These are phyloP conservation scores for Triticum monococcum DNA, from an alignment of 176 grass and related monocot genomes.

Conservation along the genomic window DNA sequence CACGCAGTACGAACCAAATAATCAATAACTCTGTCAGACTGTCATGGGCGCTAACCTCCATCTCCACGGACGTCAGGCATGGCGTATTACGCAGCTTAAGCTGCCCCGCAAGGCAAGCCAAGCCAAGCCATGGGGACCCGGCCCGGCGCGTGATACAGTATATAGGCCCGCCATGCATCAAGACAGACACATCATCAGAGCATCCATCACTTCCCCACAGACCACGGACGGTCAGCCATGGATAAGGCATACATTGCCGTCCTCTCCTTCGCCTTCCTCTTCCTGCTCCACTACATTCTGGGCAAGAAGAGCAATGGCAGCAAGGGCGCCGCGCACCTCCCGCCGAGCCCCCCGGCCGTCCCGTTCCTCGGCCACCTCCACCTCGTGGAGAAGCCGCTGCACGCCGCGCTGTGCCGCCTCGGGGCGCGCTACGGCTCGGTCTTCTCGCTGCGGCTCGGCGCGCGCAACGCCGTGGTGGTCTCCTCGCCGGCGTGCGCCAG, in stretches of 20 bases:
- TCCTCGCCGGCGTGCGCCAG: constrained; percentile 28
- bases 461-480: constrained; percentile 45
- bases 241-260: constrained; percentile 15
- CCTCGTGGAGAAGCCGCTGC: constrained; percentile 47
- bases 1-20: too few species aligned
- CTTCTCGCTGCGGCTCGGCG: constrained; percentile 48
- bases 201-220: background rate
- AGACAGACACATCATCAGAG: background rate
- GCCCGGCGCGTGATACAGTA: background rate
- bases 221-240: background rate
- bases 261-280: constrained; percentile 23
- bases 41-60: background rate
- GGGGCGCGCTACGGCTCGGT: constrained; percentile 42
- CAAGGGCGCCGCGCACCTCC: background rate
- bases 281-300: constrained; percentile 38
- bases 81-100: background rate
- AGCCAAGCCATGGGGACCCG: background rate
- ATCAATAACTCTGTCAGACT: background rate
- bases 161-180: background rate
- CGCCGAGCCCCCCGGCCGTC: constrained; percentile 37
- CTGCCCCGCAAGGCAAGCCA: background rate
- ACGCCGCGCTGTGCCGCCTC: constrained; percentile 32
- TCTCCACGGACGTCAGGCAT: background rate
- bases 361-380: constrained; percentile 64
- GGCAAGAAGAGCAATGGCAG: background rate